phyloP scores from a whole-genome alignment of 176 grass and related monocot genomes.

The Hyparrhenia diplandra region DNA sequence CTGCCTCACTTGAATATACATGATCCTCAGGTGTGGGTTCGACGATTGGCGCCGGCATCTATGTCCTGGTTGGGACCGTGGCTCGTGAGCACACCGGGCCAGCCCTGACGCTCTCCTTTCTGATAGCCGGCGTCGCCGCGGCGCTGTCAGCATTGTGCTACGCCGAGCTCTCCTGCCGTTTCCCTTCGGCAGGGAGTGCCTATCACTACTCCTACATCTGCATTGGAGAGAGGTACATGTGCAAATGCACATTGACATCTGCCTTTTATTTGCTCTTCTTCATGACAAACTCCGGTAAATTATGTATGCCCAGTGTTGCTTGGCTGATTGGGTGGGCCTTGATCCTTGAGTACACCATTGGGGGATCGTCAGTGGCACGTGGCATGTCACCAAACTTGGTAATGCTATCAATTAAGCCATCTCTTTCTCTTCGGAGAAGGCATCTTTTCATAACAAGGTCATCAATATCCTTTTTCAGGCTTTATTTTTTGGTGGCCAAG shows the following conservation, averaged over 20 bases:
- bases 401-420: constrained; percentile 17
- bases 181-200: constrained; percentile 83
- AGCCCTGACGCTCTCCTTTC: constrained; percentile 73
- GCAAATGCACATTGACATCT: not conserved
- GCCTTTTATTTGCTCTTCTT: not conserved
- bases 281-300: constrained; percentile 32
- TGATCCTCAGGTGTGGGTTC: constrained; percentile 60
- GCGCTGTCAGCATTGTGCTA: constrained; percentile 84
- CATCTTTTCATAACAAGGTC: not conserved
- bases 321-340: constrained; percentile 96
- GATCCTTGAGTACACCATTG: constrained; percentile 90
- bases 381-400: constrained; percentile 92
- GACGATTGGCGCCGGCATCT: constrained; percentile 81
- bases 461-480: constrained; percentile 38
- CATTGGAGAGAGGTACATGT: constrained; percentile 78
- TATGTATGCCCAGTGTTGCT: constrained; percentile 57
- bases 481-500: constrained; percentile 84
- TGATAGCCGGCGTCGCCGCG: constrained; percentile 74
- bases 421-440: not conserved
- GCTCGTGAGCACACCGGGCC: constrained; percentile 80
- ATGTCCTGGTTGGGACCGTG: constrained; percentile 89
- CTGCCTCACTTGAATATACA: not conserved
- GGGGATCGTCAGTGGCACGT: constrained; percentile 82
- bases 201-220: constrained; percentile 96
- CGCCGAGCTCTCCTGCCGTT: constrained; percentile 86